Evolutionary conservation across 768 basidiomycete genomes (phyloP).

Genomic region (Podaxis sp.): DNA sequence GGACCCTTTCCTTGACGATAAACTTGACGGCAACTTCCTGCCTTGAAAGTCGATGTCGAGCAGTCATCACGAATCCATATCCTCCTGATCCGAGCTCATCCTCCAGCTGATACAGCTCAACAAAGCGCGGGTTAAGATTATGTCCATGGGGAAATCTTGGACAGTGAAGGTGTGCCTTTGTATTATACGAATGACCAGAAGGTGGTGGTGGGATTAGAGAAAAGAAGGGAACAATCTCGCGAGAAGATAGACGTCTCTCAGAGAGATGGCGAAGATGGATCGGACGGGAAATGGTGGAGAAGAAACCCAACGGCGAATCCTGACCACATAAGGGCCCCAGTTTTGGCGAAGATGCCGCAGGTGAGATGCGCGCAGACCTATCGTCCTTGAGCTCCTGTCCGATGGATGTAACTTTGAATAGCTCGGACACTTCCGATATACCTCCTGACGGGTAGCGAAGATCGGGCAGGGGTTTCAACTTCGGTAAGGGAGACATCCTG

Average conservation of each 20-base stretch:
- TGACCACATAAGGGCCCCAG: background rate
- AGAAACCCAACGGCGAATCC: background rate
- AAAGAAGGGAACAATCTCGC: slow-evolving; percentile 10
- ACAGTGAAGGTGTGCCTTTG: slow-evolving; percentile 36
- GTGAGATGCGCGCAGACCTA: background rate
- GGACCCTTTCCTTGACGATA: slow-evolving; percentile 78
- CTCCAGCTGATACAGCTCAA: slow-evolving; percentile 55
- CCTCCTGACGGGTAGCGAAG: background rate
- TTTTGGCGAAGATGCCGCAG: background rate
- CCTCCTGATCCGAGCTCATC: slow-evolving; percentile 90
- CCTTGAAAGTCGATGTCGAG: slow-evolving; percentile 55
- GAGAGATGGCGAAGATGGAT: slow-evolving; percentile 10
- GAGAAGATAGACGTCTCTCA: background rate
- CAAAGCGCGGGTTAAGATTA: slow-evolving; percentile 59
- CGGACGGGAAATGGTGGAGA: background rate
- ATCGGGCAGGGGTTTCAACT: slow-evolving; percentile 5
- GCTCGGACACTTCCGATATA: slow-evolving; percentile 9
- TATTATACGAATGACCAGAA: slow-evolving; percentile 25
- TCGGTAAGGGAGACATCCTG: background rate
- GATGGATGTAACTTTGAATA: slow-evolving; percentile 8
- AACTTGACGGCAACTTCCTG: slow-evolving; percentile 93
- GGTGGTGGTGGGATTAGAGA: background rate
- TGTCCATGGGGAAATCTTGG: slow-evolving; percentile 60
- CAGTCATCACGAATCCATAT: slow-evolving; percentile 94
- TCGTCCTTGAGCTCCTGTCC: background rate